Base-by-base conservation (phyloP, 1,284 basidiomycete species). In the Rhodotorula sp. region DNA sequence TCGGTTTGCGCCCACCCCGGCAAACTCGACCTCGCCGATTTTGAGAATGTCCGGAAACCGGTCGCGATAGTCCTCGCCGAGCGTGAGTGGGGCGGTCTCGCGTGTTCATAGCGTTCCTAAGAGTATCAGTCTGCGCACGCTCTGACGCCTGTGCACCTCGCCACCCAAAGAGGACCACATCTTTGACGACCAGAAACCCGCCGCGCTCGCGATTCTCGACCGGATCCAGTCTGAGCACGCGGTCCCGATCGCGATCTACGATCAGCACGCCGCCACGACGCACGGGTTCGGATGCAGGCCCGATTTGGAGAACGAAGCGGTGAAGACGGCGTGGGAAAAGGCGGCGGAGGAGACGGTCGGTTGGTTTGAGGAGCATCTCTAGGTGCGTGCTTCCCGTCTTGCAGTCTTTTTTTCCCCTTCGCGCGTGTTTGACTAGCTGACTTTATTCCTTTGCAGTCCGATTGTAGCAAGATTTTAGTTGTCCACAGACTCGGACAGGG, bases 221-320 rank as follows among this genome's bases (percentile, higher is more conserved):
- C 1, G 15, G 15, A n/a, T 56, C 52, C n/a, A 15, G n/a, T 12
- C 15, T 8, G 12, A 55, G n/a, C 21, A 26, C 23, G n/a, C 8
- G n/a, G 31, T 62, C n/a, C 47, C 60, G n/a, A 31, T 28, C 21
- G 18, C 19, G 4, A 38, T 58, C n/a, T 59, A 45, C 14, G 55
- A 58, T 16, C 47, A 67, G 48, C 31, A 55, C 21, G 19, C 15
- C 3, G 66, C 61, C 2, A 67, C 67, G 6, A n/a, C 31, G 23
- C 67, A 68, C 50, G 67, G 67, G 10, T 55, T 47, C 26, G 60
- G 52, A 3, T 38, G 31, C 19, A 18, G 66, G n/a, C 66, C 66
- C n/a, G 34, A 58, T 34, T 7, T 62, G 48, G n/a, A 16, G 19
- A 26, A 31, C 21, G 34, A 38, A 15, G 43, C 16, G 16, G 49